These are phyloP conservation scores for Vigna trinervia DNA, from an alignment of 306 rosid species.

Conservation along the genomic window DNA sequence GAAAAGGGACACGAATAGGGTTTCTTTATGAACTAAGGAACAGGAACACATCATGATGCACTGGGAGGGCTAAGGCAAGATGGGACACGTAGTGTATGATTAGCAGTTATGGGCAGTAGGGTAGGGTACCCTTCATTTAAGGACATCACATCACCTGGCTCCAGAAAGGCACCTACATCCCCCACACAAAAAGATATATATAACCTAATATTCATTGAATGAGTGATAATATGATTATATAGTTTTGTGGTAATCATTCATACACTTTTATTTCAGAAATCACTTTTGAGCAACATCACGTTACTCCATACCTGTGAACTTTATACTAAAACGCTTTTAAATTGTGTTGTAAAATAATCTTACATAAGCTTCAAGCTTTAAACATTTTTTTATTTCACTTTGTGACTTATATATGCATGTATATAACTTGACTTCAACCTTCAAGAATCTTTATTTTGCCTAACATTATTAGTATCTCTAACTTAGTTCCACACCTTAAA, in stretches of 20 bases:
- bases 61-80: neutral
- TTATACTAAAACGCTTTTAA: neutral
- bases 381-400: too few species aligned
- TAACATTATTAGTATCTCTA: too few species aligned
- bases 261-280: neutral
- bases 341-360: neutral
- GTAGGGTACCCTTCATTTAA: neutral
- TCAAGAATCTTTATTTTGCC: too few species aligned
- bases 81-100: neutral
- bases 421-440: too few species aligned
- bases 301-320: neutral
- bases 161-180: neutral
- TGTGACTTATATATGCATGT: too few species aligned
- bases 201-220: neutral
- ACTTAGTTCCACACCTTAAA: too few species aligned
- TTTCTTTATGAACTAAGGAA: constrained; percentile 3
- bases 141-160: neutral
- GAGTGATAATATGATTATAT: neutral
- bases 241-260: neutral
- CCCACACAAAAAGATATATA: neutral
- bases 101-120: neutral
- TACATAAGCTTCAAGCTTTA: neutral
- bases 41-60: constrained; percentile 10
- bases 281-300: neutral
- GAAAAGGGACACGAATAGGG: neutral